Evolutionary conservation across 352 stramenopile genomes (phyloP), one percentile per base, ranked within the genome.

Genomic region (Phytophthora capsici): DNA sequence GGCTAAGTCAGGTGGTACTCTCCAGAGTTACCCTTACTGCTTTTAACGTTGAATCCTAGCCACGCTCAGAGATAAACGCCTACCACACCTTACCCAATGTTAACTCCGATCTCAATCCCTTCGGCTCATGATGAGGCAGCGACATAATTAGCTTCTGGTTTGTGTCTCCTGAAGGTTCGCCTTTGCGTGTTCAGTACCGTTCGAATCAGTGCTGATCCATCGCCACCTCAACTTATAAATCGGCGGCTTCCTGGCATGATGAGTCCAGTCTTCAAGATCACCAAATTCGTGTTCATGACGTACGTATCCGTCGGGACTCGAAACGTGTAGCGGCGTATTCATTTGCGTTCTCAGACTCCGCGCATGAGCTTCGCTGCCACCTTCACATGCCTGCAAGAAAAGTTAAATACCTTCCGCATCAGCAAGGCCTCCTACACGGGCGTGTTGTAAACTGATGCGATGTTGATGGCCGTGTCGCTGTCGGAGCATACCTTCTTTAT

Each of bases 21-120:
- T 95, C 84, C 40, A 93, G 63, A 8, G 69, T 65, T n/a, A 65
- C 69, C 55, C 93, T 70, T 16, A 95, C 73, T 37, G 82, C 79
- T 62, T 91, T 90, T 82, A 93, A 99, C 96, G 38, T 98, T 82
- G 2, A 94, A 98, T 26, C 96, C 96, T 28, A 93, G 84, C 97
- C 97, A 99, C 57, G 91, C 97, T 64, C 94, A 98, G 25, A 92
- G 91, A 72, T 98, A 98, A 55, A 99, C 98, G 12, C 94, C 87
- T 4, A 85, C 87, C 17, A 95, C 88, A 37, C 87, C 87, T 46
- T 94, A 74, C 17, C 87, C 87, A 50, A 95, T 95, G 54, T 95
- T 93, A 14, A 91, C 80, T 8, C 85, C 87, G 46, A 95, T 79
- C 36, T 94, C 84, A 95, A 73, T 0, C 87, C 87, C 38, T 93